phyloP scores from a whole-genome alignment of 768 basidiomycete genomes.

The Mrakia hoshinonis region DNA sequence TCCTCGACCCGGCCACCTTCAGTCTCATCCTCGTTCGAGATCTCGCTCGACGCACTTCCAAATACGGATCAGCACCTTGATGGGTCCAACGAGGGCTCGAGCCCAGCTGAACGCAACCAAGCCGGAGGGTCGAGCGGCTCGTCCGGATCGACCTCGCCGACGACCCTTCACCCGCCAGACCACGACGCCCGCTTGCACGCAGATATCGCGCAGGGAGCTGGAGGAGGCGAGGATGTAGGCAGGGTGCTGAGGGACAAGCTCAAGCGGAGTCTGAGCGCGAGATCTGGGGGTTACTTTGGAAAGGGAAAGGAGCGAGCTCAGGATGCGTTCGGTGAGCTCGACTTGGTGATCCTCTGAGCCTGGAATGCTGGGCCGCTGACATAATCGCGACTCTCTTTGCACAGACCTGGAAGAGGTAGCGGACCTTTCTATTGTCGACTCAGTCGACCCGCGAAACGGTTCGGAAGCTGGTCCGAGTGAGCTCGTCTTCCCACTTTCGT shows the following conservation, averaged over 20 bases:
- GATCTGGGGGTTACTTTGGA: neutral
- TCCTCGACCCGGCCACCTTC: neutral
- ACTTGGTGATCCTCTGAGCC: neutral
- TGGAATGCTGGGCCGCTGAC: neutral
- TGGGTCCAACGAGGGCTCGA: neutral
- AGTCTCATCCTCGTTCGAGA: neutral
- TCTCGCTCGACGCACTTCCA: neutral
- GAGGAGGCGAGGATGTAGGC: neutral
- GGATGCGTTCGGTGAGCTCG: constrained; percentile 8
- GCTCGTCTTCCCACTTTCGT: neutral
- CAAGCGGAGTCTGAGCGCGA: neutral
- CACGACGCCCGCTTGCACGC: neutral
- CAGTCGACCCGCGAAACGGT: neutral
- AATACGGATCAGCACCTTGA: neutral
- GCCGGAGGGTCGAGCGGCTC: neutral
- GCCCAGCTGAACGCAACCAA: neutral
- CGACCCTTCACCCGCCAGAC: neutral
- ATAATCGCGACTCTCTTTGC: neutral
- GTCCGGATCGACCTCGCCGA: neutral
- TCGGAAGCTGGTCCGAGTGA: neutral
- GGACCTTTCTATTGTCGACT: neutral
- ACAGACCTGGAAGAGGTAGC: neutral
- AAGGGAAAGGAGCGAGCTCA: constrained; percentile 17
- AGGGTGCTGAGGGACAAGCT: constrained; percentile 3
- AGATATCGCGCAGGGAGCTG: neutral